phyloP scores from a whole-genome alignment of 1,284 basidiomycete genomes.

The Malassezia psittaci region DNA sequence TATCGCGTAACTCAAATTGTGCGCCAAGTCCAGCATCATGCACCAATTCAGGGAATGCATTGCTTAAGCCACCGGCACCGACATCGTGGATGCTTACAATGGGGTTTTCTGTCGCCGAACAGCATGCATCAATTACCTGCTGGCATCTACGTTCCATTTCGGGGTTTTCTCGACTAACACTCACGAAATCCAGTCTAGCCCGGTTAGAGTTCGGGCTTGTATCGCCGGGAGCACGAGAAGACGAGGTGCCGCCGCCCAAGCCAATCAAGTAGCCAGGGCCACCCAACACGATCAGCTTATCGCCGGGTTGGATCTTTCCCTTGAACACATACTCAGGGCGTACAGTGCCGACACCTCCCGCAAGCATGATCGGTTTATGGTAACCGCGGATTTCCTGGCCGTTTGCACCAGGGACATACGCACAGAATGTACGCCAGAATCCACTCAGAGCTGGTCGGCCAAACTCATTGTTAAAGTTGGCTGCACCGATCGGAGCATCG shows the following conservation, averaged over 20 bases:
- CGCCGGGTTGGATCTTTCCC: slow-evolving; percentile 34
- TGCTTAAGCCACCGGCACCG: slow-evolving; percentile 89
- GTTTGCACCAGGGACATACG: slow-evolving; percentile 28
- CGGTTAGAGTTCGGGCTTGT: slow-evolving; percentile 52
- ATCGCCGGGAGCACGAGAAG: slow-evolving; percentile 61
- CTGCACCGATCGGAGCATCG: slow-evolving; percentile 85
- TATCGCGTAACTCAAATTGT: slow-evolving; percentile 84
- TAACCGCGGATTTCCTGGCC: slow-evolving; percentile 71
- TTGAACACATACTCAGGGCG: slow-evolving; percentile 47
- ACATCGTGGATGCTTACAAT: slow-evolving; percentile 97
- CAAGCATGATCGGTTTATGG: slow-evolving; percentile 99
- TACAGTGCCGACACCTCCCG: slow-evolving; percentile 89
- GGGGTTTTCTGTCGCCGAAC: slow-evolving; percentile 53
- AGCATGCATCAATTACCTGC: slow-evolving; percentile 77
- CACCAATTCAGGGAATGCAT: slow-evolving; percentile 91
- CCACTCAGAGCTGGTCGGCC: slow-evolving; percentile 69
- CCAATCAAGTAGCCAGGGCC: slow-evolving; percentile 95
- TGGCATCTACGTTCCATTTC: slow-evolving; percentile 97
- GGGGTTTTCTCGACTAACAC: slow-evolving; percentile 92
- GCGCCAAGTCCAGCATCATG: slow-evolving; percentile 87
- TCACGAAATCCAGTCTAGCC: slow-evolving; percentile 91
- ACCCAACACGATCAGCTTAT: slow-evolving; percentile 72
- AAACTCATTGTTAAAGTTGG: slow-evolving; percentile 98
- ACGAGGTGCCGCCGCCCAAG: slow-evolving; percentile 88
- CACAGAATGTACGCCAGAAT: slow-evolving; percentile 46